Conservation (phyloP, 1,284 basidiomycete genomes). For the Irpex rosettiformis region DNA sequence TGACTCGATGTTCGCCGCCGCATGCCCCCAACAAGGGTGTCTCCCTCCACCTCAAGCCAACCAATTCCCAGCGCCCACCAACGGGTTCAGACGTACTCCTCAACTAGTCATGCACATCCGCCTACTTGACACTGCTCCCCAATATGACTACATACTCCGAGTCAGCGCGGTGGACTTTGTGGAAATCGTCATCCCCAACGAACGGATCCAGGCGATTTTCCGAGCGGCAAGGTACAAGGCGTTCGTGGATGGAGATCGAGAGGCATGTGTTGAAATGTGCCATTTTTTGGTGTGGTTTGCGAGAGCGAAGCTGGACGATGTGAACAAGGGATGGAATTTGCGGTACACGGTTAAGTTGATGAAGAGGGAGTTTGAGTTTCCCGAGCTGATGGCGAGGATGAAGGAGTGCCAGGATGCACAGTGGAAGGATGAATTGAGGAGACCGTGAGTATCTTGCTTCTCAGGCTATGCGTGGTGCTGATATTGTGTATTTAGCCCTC, state of each 20-base stretch:
- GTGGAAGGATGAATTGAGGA: neutral
- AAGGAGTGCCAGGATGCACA: neutral
- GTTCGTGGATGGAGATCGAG: neutral
- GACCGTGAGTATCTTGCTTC: neutral
- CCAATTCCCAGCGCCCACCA: neutral
- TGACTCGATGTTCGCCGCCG: neutral
- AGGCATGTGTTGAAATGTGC: neutral
- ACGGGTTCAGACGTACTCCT: neutral
- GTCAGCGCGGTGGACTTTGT: neutral
- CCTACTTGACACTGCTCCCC: neutral
- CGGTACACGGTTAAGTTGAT: neutral
- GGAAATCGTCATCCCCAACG: neutral
- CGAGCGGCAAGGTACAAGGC: neutral
- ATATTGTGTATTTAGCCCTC: neutral
- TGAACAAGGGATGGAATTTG: neutral
- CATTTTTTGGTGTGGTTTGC: neutral
- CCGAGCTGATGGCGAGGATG: neutral
- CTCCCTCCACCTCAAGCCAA: neutral
- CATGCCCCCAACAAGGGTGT: too few species aligned
- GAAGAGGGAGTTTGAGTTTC: neutral
- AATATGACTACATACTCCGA: neutral
- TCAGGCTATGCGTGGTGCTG: neutral
- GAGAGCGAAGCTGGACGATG: neutral
- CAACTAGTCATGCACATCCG: neutral
- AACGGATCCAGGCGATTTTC: neutral